Evolutionary conservation across 495 filamentous ascomycete species (phyloP), one percentile per base, ranked within the genome.

Genomic region (Lentithecium fluviatile): DNA sequence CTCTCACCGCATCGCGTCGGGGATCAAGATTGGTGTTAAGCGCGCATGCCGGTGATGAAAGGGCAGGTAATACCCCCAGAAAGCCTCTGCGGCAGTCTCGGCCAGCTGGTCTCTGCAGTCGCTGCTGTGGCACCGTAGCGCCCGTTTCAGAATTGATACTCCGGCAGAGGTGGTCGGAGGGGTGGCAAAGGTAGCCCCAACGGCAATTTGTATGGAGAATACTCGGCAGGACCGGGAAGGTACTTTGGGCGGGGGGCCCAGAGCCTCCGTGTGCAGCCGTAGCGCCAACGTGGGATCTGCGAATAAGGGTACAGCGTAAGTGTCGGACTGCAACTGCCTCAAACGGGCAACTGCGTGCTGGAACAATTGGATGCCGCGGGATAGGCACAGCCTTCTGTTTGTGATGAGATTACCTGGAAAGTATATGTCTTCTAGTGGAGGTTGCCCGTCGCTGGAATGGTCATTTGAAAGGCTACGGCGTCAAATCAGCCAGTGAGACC

Each of bases 181-280:
- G 15, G 23, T 32, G 25, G 23, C n/a, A 15, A 37, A 49, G 38
- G 43, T 58, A 23, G 11, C 50, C 19, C 49, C 24, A 23, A 54
- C 43, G 15, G 34, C 38, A 42, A 32, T 43, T 13, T 12, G 12
- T 6, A 13, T 46, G 43, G 29, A 29, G 17, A 3, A 0, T 62
- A 10, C 15, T 58, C 37, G 60, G 60, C 26, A 36, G 17, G 25
- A 32, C 48, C 60, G 53, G 53, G 25, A 37, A 36, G 25, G 46
- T 51, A 51, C 40, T 43, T 29, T 42, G 21, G 60, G 46, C 40
- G 21, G 12, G 13, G n/a, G 38, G 12, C 25, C 53, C 51, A 37
- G 53, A 51, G 51, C 53, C 17, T 64, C 60, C 60, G 60, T 45
- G 57, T 36, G 52, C 53, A 26, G 36, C 60, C 53, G 60, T 52